Evolutionary conservation across 2,329 filamentous ascomycete species (phyloP).

Genomic region (Eutypa lata): DNA sequence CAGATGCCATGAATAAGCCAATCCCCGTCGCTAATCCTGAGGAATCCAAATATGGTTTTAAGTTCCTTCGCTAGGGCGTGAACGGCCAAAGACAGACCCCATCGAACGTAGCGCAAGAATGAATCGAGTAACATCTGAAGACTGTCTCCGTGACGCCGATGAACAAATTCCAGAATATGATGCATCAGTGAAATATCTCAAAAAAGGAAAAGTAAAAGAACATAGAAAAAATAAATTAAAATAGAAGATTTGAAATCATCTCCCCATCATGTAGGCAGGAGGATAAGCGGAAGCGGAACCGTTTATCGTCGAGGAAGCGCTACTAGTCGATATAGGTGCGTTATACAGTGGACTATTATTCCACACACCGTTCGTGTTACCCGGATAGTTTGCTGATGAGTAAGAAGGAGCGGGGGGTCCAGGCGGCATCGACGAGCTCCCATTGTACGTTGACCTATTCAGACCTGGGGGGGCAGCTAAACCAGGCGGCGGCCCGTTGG

Average conservation of each 20-base stretch:
- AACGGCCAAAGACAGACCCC: constrained; percentile 9
- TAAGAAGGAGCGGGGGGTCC: constrained; percentile 19
- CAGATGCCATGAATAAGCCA: constrained; percentile 23
- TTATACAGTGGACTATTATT: constrained; percentile 19
- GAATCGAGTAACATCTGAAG: neutral
- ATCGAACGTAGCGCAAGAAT: constrained; percentile 1
- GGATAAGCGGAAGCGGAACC: constrained; percentile 19
- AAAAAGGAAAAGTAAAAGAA: neutral
- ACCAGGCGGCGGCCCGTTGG: constrained; percentile 78
- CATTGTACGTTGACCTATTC: constrained; percentile 22
- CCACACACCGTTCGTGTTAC: constrained; percentile 21
- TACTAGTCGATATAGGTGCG: constrained; percentile 20
- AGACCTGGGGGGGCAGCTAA: constrained; percentile 73
- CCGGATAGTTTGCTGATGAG: constrained; percentile 17
- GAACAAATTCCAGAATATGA: constrained; percentile 14
- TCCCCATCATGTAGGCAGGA: constrained; percentile 24
- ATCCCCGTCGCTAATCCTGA: neutral
- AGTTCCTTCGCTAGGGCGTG: constrained; percentile 10
- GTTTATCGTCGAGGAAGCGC: constrained; percentile 19
- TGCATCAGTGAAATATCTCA: constrained; percentile 3
- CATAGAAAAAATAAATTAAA: neutral
- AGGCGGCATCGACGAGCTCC: constrained; percentile 14
- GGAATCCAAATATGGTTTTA: neutral
- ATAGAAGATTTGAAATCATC: constrained; percentile 9
- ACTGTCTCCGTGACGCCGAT: constrained; percentile 13